A percentile compares a stretch with the other conserved stretches of the same genome.
Evolutionary conservation across 257 asterid species (phyloP).

Genomic region (Scutellaria galericulata): DNA sequence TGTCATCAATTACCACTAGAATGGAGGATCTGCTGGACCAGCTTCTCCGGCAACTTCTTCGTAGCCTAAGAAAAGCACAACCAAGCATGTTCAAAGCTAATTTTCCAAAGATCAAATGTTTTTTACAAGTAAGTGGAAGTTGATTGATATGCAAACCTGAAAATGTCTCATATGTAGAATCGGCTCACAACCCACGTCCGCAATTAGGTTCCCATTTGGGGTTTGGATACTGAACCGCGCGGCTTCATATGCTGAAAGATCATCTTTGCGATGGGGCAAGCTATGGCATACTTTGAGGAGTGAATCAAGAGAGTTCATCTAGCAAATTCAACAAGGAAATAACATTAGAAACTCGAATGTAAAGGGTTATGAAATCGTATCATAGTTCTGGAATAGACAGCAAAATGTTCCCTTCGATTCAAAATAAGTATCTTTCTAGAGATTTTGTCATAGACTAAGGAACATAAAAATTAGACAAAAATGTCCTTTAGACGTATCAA

Average conservation of each 20-base stretch:
- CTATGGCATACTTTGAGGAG: conserved; percentile 74
- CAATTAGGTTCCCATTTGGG: conserved; percentile 79
- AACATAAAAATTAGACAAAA: too few relatives aligned
- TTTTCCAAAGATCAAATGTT: neutral
- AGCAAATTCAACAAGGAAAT: conserved; percentile 25
- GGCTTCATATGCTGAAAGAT: conserved; percentile 76
- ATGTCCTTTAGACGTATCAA: too few relatives aligned
- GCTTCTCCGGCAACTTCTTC: conserved; percentile 72
- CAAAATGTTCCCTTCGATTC: neutral
- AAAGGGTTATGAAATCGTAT: neutral
- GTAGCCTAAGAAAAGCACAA: conserved; percentile 59
- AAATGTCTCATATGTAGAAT: conserved; percentile 95
- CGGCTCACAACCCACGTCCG: conserved; percentile 98
- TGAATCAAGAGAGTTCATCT: conserved; percentile 94
- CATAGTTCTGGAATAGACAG: neutral
- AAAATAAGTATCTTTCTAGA: too few relatives aligned
- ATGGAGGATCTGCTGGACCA: conserved; percentile 70
- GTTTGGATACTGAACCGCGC: conserved; percentile 78
- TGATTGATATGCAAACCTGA: conserved; percentile 60
- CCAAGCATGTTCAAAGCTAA: neutral
- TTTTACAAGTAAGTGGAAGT: neutral
- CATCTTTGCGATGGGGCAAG: conserved; percentile 62
- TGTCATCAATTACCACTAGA: conserved; percentile 38
- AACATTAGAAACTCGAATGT: neutral
- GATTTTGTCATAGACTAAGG: too few relatives aligned